A percentile compares a stretch with the other conserved stretches of the same genome.
Conservation (phyloP, 148 eudicot genomes). For the Cornus suecica region DNA sequence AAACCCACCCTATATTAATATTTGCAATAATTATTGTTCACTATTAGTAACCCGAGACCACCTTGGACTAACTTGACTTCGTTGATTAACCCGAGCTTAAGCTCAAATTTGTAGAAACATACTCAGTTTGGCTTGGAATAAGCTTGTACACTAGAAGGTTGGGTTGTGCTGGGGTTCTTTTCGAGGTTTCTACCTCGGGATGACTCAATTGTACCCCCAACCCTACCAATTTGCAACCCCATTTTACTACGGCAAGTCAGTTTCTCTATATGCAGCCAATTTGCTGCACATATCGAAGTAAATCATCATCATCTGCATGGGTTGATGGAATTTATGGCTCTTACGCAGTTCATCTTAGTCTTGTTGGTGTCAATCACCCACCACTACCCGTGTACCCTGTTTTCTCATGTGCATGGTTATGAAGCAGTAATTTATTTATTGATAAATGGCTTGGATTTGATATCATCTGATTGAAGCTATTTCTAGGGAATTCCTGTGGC, state of each 20-base stretch:
- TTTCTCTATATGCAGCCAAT: background rate
- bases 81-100: no score
- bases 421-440: background rate
- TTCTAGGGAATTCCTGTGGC: constrained; percentile 84
- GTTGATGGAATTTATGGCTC: background rate
- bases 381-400: background rate
- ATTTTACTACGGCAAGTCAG: background rate
- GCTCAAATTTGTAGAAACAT: no score
- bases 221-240: no score
- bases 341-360: background rate
- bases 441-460: constrained; percentile 13
- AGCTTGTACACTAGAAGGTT: no score
- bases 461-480: constrained; percentile 18
- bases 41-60: no score
- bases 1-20: no score
- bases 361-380: background rate
- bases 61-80: no score
- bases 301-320: background rate
- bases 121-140: no score
- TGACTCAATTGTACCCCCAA: no score
- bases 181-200: no score
- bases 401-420: background rate
- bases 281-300: background rate
- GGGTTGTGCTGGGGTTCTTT: no score
- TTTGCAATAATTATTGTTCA: no score